Evolutionary conservation across 2,329 filamentous ascomycete genomes (phyloP), one percentile per base, ranked within the genome.

Genomic region (Epichloe sylvatica): DNA sequence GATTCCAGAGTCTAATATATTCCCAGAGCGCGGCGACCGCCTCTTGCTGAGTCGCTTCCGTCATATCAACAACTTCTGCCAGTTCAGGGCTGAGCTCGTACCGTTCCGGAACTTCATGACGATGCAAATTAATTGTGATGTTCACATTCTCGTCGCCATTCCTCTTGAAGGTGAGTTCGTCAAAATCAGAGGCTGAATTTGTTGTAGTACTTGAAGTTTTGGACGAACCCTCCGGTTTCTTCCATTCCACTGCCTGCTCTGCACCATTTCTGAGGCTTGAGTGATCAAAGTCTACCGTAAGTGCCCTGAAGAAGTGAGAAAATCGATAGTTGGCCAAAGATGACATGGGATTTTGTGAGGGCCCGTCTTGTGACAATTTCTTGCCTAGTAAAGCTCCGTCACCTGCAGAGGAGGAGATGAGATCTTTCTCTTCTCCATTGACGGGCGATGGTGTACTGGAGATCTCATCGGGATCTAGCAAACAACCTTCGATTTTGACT

Each of bases 11-110:
- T 57, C 87, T 83, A 56, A 95, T 86, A 60, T 98, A 98, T 63
- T 96, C 90, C 88, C 90, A 98, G 34, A 98, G 77, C 13, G 86
- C 90, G 74, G 94, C 86, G 30, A 95, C 81, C 6, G 90, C 84
- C 54, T 92, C 89, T 38, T 88, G 84, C 33, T 89, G 83, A 30
- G 92, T 91, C 46, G 88, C 91, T 65, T 94, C 88, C 45, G 81
- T 76, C 60, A 86, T 86, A 60, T 96, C 92, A 17, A 97, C 73
- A 13, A 97, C 77, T 46, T 94, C 85, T 11, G 88, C 83, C 43
- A 98, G 72, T 51, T 83, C 80, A 46, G 83, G 80, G 66, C 82
- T 92, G 25, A 97, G 70, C 57, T 80, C 79, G 63, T 84, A 96
- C 50, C 89, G 78, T 64, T 97, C 91, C 0, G 87, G 89, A 13